Conservation (phyloP, 169 alveolate species). For the Eimeria necatrix region DNA sequence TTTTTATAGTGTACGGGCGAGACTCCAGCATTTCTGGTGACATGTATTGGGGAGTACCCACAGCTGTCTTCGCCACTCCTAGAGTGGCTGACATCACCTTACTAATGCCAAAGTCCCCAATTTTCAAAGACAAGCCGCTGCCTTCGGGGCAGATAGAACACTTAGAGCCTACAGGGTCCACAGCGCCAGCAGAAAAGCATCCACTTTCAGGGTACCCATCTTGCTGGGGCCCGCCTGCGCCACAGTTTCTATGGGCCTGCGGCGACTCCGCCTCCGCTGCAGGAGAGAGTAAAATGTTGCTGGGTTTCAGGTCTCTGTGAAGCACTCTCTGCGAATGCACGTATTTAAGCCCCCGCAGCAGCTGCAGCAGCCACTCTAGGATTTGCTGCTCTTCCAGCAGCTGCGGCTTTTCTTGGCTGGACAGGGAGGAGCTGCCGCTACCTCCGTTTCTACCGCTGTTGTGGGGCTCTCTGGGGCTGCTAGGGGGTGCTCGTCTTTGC, state of each 20-base stretch:
- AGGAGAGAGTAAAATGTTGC: constrained; percentile 93
- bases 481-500: constrained; percentile 1
- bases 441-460: background rate
- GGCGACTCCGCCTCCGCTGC: constrained; percentile 46
- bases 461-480: background rate
- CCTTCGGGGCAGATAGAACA: background rate
- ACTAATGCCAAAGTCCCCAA: constrained; percentile 97
- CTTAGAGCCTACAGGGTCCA: no score
- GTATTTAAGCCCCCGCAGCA: constrained; percentile 92
- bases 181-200: no score
- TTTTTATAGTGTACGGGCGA: constrained; percentile 98
- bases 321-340: constrained; percentile 94
- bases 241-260: no score
- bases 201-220: no score
- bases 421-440: background rate
- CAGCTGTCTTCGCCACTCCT: constrained; percentile 93
- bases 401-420: background rate
- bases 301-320: constrained; percentile 96
- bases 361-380: constrained; percentile 90
- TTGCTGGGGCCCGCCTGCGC: no score
- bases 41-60: constrained; percentile 99
- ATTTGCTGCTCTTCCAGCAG: constrained; percentile 41
- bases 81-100: constrained; percentile 89
- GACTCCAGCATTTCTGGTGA: constrained; percentile 98
- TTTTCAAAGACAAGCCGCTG: constrained; percentile 83